Conservation (phyloP, 2,329 filamentous ascomycete genomes). For the Venturia nashicola region DNA sequence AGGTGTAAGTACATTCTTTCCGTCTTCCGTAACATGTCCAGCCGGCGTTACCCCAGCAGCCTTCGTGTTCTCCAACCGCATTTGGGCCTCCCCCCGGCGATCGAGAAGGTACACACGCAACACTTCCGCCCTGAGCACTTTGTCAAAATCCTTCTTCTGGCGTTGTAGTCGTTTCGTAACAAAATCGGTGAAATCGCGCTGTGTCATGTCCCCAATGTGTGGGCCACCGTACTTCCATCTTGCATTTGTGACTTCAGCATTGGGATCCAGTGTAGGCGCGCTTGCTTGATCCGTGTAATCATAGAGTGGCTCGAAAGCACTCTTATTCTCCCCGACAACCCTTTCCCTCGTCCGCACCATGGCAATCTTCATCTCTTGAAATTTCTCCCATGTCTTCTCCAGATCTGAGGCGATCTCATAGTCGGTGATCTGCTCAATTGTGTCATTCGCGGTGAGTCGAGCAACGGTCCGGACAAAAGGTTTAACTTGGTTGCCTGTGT, state of each 20-base stretch:
- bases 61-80: background rate
- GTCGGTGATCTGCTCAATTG: constrained; percentile 78
- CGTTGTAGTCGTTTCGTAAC: constrained; percentile 17
- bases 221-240: constrained; percentile 48
- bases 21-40: background rate
- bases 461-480: constrained; percentile 27
- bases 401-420: constrained; percentile 77
- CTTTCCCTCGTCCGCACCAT: constrained; percentile 26
- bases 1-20: background rate
- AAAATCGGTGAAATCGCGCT: constrained; percentile 42
- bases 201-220: constrained; percentile 44
- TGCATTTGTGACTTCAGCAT: constrained; percentile 9
- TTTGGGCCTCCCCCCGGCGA: background rate
- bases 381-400: constrained; percentile 69
- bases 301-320: constrained; percentile 27
- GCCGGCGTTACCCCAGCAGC: background rate
- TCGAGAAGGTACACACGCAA: background rate
- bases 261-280: constrained; percentile 3
- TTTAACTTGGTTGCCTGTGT: constrained; percentile 42
- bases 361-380: constrained; percentile 67
- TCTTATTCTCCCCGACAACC: constrained; percentile 8
- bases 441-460: constrained; percentile 67
- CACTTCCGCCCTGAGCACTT: background rate
- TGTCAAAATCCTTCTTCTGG: background rate
- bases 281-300: constrained; percentile 27